phyloP scores from a whole-genome alignment of 225 moss, liverwort and hornwort genomes.

The Rhytidiadelphus loreus region DNA sequence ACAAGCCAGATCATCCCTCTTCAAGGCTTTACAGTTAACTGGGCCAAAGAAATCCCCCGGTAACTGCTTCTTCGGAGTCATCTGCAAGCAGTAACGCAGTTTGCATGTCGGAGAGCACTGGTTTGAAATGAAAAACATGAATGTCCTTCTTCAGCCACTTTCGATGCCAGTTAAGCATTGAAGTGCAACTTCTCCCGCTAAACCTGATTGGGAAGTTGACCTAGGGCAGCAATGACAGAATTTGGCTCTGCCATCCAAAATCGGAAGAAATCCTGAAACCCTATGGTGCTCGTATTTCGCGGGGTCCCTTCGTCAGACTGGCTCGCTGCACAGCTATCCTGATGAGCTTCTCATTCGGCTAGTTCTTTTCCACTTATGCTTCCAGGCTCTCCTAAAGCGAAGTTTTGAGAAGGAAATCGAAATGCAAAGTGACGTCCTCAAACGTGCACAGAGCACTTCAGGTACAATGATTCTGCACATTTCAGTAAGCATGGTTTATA shows the following conservation, averaged over 20 bases:
- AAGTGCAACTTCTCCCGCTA: background rate
- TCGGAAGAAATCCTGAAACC: slow-evolving; percentile 32
- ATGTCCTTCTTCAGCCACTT: slow-evolving; percentile 23
- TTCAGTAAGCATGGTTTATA: background rate
- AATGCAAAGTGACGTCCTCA: slow-evolving; percentile 8
- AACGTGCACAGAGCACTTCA: slow-evolving; percentile 20
- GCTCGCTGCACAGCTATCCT: background rate
- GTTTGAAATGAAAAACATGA: background rate
- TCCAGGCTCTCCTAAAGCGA: slow-evolving; percentile 15
- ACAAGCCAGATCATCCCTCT: slow-evolving; percentile 6
- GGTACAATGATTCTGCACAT: slow-evolving; percentile 17
- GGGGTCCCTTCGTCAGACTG: slow-evolving; percentile 3
- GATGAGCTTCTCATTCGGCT: slow-evolving; percentile 9
- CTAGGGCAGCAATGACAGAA: slow-evolving; percentile 43
- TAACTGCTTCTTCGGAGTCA: slow-evolving; percentile 8
- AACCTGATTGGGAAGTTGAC: slow-evolving; percentile 6
- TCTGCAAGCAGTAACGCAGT: slow-evolving; percentile 13
- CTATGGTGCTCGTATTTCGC: background rate
- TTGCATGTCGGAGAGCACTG: slow-evolving; percentile 29
- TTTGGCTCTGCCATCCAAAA: slow-evolving; percentile 49
- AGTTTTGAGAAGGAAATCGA: slow-evolving; percentile 8
- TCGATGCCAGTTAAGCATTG: slow-evolving; percentile 28
- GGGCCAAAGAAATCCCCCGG: background rate
- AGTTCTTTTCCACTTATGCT: background rate
- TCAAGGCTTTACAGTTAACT: background rate